Percentiles rank a stretch among this genome's conserved stretches.
phyloP scores from a whole-genome alignment of 2,329 filamentous ascomycete species.

The Colletotrichum theobromicola region DNA sequence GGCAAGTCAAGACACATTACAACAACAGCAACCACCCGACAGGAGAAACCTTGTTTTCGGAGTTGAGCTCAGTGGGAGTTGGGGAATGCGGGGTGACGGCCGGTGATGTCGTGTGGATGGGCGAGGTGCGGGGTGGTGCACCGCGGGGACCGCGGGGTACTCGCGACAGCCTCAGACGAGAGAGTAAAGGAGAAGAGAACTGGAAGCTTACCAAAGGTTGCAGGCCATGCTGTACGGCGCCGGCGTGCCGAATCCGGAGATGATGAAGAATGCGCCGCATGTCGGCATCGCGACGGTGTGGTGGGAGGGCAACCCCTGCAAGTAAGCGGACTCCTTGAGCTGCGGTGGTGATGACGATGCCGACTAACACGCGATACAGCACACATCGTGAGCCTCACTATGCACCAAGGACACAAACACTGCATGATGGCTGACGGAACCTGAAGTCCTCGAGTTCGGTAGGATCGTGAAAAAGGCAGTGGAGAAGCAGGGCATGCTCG shows the following conservation, averaged over 20 bases:
- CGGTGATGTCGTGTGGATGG: background rate
- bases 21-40: background rate
- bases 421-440: background rate
- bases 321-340: conserved; percentile 59
- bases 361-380: conserved; percentile 27
- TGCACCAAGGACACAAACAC: background rate
- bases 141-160: conserved; percentile 16
- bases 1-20: conserved; percentile 47
- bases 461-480: conserved; percentile 86
- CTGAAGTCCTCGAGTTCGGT: conserved; percentile 83
- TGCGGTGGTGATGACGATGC: background rate
- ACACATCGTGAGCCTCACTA: conserved; percentile 42
- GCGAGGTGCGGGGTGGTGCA: background rate
- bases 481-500: conserved; percentile 84
- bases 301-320: conserved; percentile 99
- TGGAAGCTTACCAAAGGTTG: background rate
- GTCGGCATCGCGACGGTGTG: conserved; percentile 91
- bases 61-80: background rate
- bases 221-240: conserved; percentile 95
- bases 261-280: conserved; percentile 90
- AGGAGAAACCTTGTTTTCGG: background rate
- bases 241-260: conserved; percentile 80
- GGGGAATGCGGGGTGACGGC: conserved; percentile 10
- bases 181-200: background rate
- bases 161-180: background rate